Evolutionary conservation across 208 protist genomes (phyloP).

Genomic region (Lotmaria passim): DNA sequence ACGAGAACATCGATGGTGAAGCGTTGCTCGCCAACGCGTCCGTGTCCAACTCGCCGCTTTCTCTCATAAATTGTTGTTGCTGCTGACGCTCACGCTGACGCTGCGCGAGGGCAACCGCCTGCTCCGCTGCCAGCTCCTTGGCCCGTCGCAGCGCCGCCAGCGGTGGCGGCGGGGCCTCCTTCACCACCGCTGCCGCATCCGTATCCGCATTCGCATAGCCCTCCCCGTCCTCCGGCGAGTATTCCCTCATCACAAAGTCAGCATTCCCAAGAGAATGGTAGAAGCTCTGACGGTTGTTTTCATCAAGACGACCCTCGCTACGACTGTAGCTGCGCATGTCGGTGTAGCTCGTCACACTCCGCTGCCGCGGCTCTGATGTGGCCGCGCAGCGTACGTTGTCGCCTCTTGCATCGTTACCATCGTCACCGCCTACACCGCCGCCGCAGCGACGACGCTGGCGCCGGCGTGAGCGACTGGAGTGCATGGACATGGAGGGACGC

Average conservation of each 20-base stretch:
- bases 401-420: too few relatives aligned
- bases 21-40: not conserved
- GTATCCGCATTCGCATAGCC: not conserved
- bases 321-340: conserved; percentile 22
- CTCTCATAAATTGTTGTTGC: conserved; percentile 15
- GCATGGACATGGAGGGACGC: conserved; percentile 1
- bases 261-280: too few relatives aligned
- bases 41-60: not conserved
- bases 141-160: conserved; percentile 27
- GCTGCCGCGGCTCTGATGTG: conserved; percentile 10
- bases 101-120: conserved; percentile 22
- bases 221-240: not conserved
- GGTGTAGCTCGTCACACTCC: conserved; percentile 27
- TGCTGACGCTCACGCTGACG: conserved; percentile 12
- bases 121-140: conserved; percentile 23
- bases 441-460: not conserved
- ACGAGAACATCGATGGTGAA: conserved; percentile 21
- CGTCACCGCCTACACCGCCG: not conserved
- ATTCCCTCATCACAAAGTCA: conserved; percentile 3
- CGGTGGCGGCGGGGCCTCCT: conserved; percentile 4
- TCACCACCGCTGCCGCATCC: not conserved
- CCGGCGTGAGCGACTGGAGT: conserved; percentile 5
- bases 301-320: not conserved
- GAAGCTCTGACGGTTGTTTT: not conserved
- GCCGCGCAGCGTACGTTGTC: too few relatives aligned